Evolutionary conservation across 1,139 yeast genomes (phyloP).

Genomic region (Hanseniaspora uvarum): DNA sequence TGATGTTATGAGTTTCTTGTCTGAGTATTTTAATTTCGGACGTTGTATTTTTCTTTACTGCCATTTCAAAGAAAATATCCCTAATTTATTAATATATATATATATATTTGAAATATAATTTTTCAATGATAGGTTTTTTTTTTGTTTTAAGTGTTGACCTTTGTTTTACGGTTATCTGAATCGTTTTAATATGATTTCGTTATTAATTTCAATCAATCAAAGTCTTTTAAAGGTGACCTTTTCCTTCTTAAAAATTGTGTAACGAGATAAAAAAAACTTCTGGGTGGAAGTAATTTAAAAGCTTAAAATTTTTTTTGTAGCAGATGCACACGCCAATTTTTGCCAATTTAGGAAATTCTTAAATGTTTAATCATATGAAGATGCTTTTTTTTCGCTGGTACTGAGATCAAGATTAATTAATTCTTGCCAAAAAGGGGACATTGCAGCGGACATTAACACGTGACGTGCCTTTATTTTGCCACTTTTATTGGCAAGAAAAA

Average conservation of each 20-base stretch:
- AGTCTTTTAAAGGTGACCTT: neutral
- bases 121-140: too few relatives aligned
- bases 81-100: neutral
- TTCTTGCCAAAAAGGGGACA: too few relatives aligned
- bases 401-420: too few relatives aligned
- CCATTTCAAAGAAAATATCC: neutral
- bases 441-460: too few relatives aligned
- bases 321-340: neutral
- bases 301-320: neutral
- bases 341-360: neutral
- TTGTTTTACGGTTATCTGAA: neutral
- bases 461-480: too few relatives aligned
- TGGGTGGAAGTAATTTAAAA: neutral
- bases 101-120: neutral
- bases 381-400: neutral
- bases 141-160: neutral
- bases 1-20: neutral
- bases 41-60: neutral
- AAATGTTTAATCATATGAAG: constrained; percentile 1
- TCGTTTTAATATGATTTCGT: neutral
- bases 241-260: neutral
- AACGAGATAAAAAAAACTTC: neutral
- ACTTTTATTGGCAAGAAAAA: too few relatives aligned
- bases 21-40: neutral
- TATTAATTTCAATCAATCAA: neutral